These are phyloP conservation scores for Lagenidium sp. DNA, from an alignment of 352 stramenopile species.

Conservation along the genomic window DNA sequence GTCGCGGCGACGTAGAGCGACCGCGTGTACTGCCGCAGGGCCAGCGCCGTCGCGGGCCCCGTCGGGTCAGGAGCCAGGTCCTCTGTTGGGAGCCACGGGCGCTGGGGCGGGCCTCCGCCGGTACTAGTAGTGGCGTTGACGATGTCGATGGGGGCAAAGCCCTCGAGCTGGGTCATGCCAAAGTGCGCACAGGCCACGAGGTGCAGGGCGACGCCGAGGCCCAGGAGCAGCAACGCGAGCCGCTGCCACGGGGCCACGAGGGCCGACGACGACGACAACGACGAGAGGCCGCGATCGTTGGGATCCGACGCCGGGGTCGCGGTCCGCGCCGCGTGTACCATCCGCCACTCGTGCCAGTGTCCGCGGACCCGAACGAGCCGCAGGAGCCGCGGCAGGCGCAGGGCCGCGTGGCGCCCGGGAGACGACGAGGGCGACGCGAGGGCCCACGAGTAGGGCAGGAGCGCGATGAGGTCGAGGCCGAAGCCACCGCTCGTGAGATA, in stretches of 20 bases:
- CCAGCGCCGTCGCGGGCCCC: too few species aligned
- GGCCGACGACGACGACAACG: constrained; percentile 10
- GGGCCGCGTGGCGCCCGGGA: constrained; percentile 1
- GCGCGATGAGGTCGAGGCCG: constrained; percentile 24
- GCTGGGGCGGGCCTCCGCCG: too few species aligned
- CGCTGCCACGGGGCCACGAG: too few species aligned
- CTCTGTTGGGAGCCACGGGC: constrained; percentile 10
- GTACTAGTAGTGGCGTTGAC: too few species aligned
- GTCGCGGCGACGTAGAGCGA: constrained; percentile 35
- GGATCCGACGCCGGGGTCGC: too few species aligned
- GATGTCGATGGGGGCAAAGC: constrained; percentile 6
- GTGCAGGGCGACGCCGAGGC: constrained; percentile 8
- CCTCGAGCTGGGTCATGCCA: constrained; percentile 14
- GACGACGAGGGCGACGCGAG: constrained; percentile 5
- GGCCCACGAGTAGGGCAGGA: constrained; percentile 31
- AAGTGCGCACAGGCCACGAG: constrained; percentile 20
- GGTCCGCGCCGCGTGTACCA: too few species aligned
- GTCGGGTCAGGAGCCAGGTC: constrained; percentile 1
- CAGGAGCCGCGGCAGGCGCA: constrained; percentile 24
- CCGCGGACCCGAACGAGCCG: constrained; percentile 23
- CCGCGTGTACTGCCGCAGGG: constrained; percentile 23
- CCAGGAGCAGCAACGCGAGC: too few species aligned
- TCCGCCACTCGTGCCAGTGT: constrained; percentile 30
- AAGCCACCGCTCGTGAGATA: constrained; percentile 20
- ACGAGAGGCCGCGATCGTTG: too few species aligned